Evolutionary conservation across 768 basidiomycete genomes (phyloP).

Genomic region (Gymnopilus dilepis): DNA sequence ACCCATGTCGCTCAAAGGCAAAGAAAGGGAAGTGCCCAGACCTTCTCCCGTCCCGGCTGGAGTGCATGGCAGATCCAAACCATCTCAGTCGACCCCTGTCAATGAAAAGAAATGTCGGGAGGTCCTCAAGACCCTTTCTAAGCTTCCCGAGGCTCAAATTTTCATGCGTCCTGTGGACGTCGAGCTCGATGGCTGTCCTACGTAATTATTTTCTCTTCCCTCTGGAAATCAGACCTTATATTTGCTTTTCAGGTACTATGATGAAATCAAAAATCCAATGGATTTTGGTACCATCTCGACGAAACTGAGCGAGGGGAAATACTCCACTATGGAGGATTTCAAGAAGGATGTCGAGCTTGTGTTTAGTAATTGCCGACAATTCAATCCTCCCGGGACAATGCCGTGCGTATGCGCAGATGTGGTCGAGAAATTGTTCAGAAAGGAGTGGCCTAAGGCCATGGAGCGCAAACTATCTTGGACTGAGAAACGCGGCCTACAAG

Average conservation of each 20-base stretch:
- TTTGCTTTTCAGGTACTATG: constrained; percentile 70
- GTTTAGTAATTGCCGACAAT: constrained; percentile 88
- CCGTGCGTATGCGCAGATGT: constrained; percentile 73
- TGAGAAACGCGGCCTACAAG: constrained; percentile 82
- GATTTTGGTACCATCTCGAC: constrained; percentile 83
- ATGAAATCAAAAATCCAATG: constrained; percentile 94
- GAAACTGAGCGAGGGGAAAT: constrained; percentile 71
- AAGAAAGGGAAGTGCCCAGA: constrained; percentile 64
- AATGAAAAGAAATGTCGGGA: constrained; percentile 88
- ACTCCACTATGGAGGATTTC: constrained; percentile 83
- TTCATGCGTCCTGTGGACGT: constrained; percentile 89
- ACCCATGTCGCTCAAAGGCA: constrained; percentile 66
- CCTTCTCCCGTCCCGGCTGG: constrained; percentile 11
- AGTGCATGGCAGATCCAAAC: constrained; percentile 36
- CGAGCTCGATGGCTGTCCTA: constrained; percentile 82
- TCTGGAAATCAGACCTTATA: constrained; percentile 12
- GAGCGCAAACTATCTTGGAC: constrained; percentile 75
- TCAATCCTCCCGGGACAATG: constrained; percentile 85
- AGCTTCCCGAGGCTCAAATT: constrained; percentile 69
- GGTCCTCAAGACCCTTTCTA: constrained; percentile 62
- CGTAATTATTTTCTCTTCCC: constrained; percentile 55
- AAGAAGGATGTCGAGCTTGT: constrained; percentile 81
- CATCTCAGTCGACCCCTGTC: constrained; percentile 52
- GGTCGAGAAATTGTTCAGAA: constrained; percentile 78
- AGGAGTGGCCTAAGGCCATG: constrained; percentile 83